Conservation (phyloP, 1,284 basidiomycete species). For the Grifola frondosa region DNA sequence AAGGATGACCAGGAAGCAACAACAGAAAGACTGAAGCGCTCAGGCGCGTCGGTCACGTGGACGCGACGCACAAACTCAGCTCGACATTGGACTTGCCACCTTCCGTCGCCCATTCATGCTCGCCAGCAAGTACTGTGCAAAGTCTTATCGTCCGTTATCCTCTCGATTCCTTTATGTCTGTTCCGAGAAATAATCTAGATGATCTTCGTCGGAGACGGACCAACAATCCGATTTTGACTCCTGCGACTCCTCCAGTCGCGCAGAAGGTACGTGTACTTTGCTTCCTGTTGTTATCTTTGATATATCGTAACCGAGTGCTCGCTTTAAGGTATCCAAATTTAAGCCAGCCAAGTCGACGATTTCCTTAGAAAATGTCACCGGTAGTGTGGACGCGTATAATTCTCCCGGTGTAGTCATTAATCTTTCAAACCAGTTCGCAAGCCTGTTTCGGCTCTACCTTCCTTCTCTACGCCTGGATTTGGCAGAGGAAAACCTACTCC, state of each 20-base stretch:
- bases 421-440: conserved; percentile 12
- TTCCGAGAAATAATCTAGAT: conserved; percentile 35
- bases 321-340: conserved; percentile 27
- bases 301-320: neutral
- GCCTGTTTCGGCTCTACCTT: too few relatives aligned
- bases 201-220: conserved; percentile 26
- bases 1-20: neutral
- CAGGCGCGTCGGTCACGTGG: conserved; percentile 21
- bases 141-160: conserved; percentile 1
- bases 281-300: conserved; percentile 1
- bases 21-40: conserved; percentile 5
- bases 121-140: neutral
- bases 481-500: conserved; percentile 25
- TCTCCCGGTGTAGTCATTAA: too few relatives aligned
- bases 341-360: conserved; percentile 30
- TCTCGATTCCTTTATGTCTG: conserved; percentile 25
- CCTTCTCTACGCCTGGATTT: conserved; percentile 34
- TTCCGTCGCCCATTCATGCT: neutral
- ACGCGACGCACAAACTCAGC: conserved; percentile 12
- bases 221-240: conserved; percentile 10
- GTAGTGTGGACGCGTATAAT: too few relatives aligned
- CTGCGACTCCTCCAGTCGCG: conserved; percentile 6
- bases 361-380: conserved; percentile 10
- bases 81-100: conserved; percentile 11
- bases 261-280: conserved; percentile 17